Base-by-base conservation (phyloP, 768 basidiomycete species). In the Melanogaster broomeanus region DNA sequence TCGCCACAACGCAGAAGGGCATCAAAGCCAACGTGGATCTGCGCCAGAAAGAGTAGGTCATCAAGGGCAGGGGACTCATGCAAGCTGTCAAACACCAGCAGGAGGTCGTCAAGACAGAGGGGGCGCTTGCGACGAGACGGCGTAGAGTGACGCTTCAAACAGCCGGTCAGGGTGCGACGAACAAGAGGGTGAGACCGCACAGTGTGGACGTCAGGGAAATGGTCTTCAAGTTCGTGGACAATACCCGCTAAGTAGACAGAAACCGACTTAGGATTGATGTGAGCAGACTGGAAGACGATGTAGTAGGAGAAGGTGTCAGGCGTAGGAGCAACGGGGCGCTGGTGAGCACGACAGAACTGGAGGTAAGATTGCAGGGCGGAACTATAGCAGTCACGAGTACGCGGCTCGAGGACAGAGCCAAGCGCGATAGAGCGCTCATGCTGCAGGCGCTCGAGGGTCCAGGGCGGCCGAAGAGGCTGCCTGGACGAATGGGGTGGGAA, bases 181-280 rank as follows among this genome's bases (percentile, higher is more conserved):
- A 77, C 72, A 0, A 76, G 54, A 0, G 39, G 33, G 2, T 49
- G 46, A 4, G 16, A 30, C 28, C 30, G 18, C 13, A 35, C 10
- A 1, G n/a, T 21, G 6, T 63, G 61, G 1, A 72, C 62, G 2
- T 58, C 12, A 0, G 74, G 75, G 53, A 60, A 77, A 30, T 57
- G 45, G 1, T 33, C 5, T 47, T 66, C 60, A 12, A 64, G 65
- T 40, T 67, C 60, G 27, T 62, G 64, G 48, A 66, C 66, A 15
- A 75, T 72, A 13, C 74, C 72, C 0, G 72, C 69, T 2, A 78
- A 60, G 56, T 77, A 76, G 4, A 65, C 48, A 33, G 42, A 42
- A 10, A 76, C 69, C 0, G 73, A 73, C 15, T 49, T 21, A 0
- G 74, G 72, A 31, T 69, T 60, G 41, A 77, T 74, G 49, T 72